Conservation (phyloP, 2,329 filamentous ascomycete genomes). For the Aspergillus hiratsukae region DNA sequence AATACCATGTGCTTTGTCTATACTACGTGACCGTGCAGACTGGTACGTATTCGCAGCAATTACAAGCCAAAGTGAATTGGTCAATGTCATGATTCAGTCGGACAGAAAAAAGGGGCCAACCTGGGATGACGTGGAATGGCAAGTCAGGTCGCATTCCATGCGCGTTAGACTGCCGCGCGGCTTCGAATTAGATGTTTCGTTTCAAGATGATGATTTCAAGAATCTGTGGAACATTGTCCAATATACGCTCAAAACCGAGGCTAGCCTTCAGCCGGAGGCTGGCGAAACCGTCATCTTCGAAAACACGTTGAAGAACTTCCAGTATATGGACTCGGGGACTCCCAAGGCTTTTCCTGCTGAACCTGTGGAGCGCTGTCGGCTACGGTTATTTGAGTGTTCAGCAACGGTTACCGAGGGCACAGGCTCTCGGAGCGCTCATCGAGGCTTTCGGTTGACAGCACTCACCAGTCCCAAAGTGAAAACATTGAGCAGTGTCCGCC, state of each 20-base stretch:
- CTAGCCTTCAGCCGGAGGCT: conserved; percentile 61
- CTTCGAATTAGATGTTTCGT: conserved; percentile 67
- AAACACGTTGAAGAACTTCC: conserved; percentile 66
- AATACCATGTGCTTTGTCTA: conserved; percentile 71
- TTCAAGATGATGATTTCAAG: conserved; percentile 72
- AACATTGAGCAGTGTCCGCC: conserved; percentile 70
- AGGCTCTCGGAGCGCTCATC: conserved; percentile 67
- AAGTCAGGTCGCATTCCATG: conserved; percentile 60
- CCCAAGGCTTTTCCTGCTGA: conserved; percentile 73
- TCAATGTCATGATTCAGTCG: conserved; percentile 69
- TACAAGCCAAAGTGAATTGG: conserved; percentile 71
- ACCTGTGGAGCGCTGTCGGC: conserved; percentile 63
- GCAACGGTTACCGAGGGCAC: conserved; percentile 66
- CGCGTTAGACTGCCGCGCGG: conserved; percentile 69
- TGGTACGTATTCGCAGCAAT: conserved; percentile 68
- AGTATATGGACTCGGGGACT: conserved; percentile 72
- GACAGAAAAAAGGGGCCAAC: conserved; percentile 64
- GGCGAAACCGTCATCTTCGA: conserved; percentile 70
- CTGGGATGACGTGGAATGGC: conserved; percentile 82
- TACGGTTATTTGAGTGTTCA: conserved; percentile 70
- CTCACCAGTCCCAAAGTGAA: conserved; percentile 74
- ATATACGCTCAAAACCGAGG: conserved; percentile 72
- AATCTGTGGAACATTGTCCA: conserved; percentile 80
- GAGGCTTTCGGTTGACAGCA: conserved; percentile 73
- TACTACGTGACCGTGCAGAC: conserved; percentile 65